phyloP scores from a whole-genome alignment of 495 filamentous ascomycete species.

The Daldinia grandis region DNA sequence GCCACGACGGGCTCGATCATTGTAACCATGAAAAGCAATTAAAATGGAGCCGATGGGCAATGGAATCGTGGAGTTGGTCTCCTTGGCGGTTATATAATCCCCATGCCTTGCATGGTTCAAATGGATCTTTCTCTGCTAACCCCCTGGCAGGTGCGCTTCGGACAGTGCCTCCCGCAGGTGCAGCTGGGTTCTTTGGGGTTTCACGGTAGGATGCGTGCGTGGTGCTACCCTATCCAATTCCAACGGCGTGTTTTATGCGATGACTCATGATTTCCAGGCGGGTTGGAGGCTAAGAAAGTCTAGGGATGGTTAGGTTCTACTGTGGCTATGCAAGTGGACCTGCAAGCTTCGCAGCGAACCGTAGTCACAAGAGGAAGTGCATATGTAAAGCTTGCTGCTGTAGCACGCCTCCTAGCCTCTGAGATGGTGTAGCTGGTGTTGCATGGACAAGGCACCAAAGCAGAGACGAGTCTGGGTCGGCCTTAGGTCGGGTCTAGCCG shows the following conservation, averaged over 20 bases:
- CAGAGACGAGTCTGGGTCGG: conserved; percentile 30
- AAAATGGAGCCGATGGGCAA: conserved; percentile 35
- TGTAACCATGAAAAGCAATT: conserved; percentile 37
- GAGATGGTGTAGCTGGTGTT: conserved; percentile 15
- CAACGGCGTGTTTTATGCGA: conserved; percentile 14
- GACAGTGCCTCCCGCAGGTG: conserved; percentile 44
- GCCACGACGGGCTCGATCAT: conserved; percentile 36
- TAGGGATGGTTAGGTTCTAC: neutral
- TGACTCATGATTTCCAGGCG: conserved; percentile 22
- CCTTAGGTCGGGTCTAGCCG: conserved; percentile 16
- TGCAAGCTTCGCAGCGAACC: conserved; percentile 47
- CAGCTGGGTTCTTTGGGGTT: conserved; percentile 30
- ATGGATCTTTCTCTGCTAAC: conserved; percentile 25
- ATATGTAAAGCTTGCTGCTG: conserved; percentile 41
- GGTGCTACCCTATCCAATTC: conserved; percentile 23
- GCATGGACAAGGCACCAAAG: conserved; percentile 26
- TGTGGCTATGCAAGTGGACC: conserved; percentile 33
- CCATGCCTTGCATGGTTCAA: conserved; percentile 40
- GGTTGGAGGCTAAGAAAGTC: neutral
- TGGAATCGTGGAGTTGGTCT: conserved; percentile 37
- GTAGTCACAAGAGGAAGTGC: conserved; percentile 50
- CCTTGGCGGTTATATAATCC: conserved; percentile 24
- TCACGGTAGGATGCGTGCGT: conserved; percentile 29
- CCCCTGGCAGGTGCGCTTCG: conserved; percentile 37
- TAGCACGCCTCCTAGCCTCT: conserved; percentile 14